Conservation (phyloP, 805 yeast genomes). For the Myxozyma melibiosi region DNA sequence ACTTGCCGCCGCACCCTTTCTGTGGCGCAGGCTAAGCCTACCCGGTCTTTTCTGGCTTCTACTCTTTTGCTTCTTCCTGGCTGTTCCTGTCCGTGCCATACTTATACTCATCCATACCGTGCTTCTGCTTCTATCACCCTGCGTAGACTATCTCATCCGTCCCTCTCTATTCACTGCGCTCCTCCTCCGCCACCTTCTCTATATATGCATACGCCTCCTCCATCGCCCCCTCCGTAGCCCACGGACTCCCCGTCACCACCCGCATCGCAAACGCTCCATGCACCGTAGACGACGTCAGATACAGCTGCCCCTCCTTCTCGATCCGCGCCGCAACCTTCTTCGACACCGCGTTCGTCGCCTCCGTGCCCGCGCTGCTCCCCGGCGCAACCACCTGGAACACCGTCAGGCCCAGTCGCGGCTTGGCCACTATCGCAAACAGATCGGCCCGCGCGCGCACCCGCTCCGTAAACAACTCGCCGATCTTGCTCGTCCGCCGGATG, state of each 20-base stretch:
- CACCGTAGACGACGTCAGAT: slow-evolving; percentile 30
- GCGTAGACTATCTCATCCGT: too few species aligned
- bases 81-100: too few species aligned
- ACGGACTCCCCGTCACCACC: slow-evolving; percentile 35
- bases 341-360: slow-evolving; percentile 22
- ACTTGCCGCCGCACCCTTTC: not conserved
- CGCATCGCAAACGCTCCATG: slow-evolving; percentile 26
- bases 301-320: slow-evolving; percentile 26
- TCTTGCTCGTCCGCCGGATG: slow-evolving; percentile 21
- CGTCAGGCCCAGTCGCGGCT: slow-evolving; percentile 33
- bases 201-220: slow-evolving; percentile 20
- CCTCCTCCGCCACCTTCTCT: slow-evolving; percentile 24
- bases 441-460: slow-evolving; percentile 18
- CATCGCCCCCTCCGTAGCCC: slow-evolving; percentile 28
- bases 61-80: too few species aligned
- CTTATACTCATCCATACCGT: too few species aligned
- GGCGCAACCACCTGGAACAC: slow-evolving; percentile 31
- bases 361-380: slow-evolving; percentile 1
- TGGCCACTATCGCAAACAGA: slow-evolving; percentile 23
- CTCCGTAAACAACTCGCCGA: slow-evolving; percentile 29
- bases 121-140: too few species aligned
- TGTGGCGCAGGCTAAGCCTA: too few species aligned
- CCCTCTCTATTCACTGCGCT: not conserved
- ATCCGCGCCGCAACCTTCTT: slow-evolving; percentile 27
- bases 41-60: too few species aligned